These are phyloP conservation scores for Yamadazyma mexicana DNA, from an alignment of 1,139 yeast species.

Conservation along the genomic window DNA sequence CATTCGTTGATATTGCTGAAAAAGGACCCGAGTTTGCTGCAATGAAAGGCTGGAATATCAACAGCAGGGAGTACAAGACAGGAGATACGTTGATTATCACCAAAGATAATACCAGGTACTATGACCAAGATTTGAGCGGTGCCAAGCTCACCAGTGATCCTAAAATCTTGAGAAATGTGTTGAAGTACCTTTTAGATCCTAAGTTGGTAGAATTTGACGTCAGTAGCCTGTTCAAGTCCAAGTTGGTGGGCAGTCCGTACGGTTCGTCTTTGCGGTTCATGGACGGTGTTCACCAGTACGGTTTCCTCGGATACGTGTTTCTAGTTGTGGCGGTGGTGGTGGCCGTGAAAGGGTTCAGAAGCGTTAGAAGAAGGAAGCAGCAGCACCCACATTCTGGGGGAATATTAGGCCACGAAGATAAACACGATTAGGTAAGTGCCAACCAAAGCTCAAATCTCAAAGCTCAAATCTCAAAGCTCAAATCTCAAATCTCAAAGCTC, in stretches of 20 bases:
- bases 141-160: conserved; percentile 31
- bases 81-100: conserved; percentile 46
- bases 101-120: conserved; percentile 32
- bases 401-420: conserved; percentile 3
- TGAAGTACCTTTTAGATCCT: conserved; percentile 35
- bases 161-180: conserved; percentile 23
- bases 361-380: conserved; percentile 8
- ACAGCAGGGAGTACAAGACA: conserved; percentile 29
- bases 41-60: conserved; percentile 42
- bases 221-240: conserved; percentile 10
- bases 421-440: conserved; percentile 2
- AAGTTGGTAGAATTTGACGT: conserved; percentile 16
- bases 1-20: conserved; percentile 53
- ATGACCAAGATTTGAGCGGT: conserved; percentile 35
- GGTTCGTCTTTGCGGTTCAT: conserved; percentile 35
- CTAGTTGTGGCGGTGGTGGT: conserved; percentile 14
- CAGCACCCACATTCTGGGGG: background rate
- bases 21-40: conserved; percentile 27
- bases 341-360: conserved; percentile 7
- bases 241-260: conserved; percentile 47
- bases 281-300: conserved; percentile 46
- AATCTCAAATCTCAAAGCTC: no score
- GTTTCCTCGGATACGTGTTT: conserved; percentile 43
- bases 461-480: no score
- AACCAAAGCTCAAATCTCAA: no score